Percentiles rank a stretch among this genome's conserved stretches.
Conservation (phyloP, 257 asterid genomes). For the Solanum neorickii region DNA sequence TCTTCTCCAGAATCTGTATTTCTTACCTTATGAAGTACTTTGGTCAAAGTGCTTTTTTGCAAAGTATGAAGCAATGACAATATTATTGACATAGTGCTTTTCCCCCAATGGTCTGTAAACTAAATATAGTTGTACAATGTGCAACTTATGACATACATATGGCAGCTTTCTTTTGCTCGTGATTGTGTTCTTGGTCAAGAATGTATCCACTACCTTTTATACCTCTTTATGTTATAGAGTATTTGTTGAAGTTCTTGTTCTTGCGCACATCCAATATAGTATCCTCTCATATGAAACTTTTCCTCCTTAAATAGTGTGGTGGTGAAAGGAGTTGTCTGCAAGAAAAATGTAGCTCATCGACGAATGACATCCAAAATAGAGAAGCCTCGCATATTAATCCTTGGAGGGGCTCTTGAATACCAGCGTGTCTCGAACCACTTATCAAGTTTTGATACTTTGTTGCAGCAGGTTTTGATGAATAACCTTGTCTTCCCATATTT, state of each 20-base stretch:
- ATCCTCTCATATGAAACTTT: conserved; percentile 6
- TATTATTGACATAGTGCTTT: background rate
- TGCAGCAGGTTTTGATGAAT: conserved; percentile 70
- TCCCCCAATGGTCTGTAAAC: background rate
- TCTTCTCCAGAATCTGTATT: background rate
- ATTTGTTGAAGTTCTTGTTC: background rate
- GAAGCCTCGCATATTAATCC: conserved; percentile 80
- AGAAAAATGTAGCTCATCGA: conserved; percentile 92
- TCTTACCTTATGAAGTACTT: background rate
- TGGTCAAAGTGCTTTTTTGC: background rate
- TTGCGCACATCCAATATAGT: background rate
- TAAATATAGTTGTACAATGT: background rate
- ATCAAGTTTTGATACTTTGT: conserved; percentile 88
- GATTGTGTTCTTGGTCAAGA: background rate
- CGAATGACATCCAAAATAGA: conserved; percentile 85
- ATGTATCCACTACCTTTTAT: background rate
- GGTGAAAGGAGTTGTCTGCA: conserved; percentile 88
- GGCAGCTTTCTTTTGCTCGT: background rate
- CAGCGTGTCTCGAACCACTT: conserved; percentile 88
- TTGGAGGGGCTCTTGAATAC: conserved; percentile 96
- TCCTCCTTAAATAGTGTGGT: conserved; percentile 42
- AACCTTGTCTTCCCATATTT: conserved; percentile 2
- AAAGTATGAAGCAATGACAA: background rate
- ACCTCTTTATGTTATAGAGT: background rate
- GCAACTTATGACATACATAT: background rate